Base-by-base conservation (phyloP, 1,284 basidiomycete genomes). In the Kwoniella shivajii region DNA sequence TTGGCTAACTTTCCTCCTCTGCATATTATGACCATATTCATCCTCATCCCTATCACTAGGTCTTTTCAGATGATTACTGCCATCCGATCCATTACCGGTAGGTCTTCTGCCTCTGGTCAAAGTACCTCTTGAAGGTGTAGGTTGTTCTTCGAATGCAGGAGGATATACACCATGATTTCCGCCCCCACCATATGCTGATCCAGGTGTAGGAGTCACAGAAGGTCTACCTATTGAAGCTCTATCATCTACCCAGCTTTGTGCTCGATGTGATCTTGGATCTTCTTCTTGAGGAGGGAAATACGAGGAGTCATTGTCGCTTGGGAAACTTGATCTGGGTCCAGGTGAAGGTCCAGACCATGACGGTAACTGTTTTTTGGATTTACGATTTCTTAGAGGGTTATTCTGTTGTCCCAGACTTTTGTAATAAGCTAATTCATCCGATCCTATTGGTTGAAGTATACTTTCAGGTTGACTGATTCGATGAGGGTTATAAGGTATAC, bases 301-400 rank as follows among this genome's bases (percentile, higher is more conserved):
- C 4, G 67, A 69, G 1, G 48, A 42, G 29, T 65, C 64, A n/a
- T 38, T 50, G 34, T 70, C 67, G 18, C 50, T 30, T 16, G 68
- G 69, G 16, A 55, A 38, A 20, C 47, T 50, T 27, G 54, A 46
- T 16, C 58, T 53, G 6, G 57, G 50, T n/a, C 61, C 60, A 31
- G 72, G 67, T 13, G 67, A 65, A 1, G 70, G 66, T 4, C 65
- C 69, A 6, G 71, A 74, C 73, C 73, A 75, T 4, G 65, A 67
- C 1, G 73, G 73, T 13, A 65, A 49, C 1, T 66, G 57, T 24
- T 58, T 44, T n/a, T 54, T 37, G 6, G 52, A 33, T 22, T 61
- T 64, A 10, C 63, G 60, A 7, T 50, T 57, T 18, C 71, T 54
- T 2, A 76, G 57, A 4, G 73, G 72, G 45, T 76, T 76, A 54